Evolutionary conservation across 805 yeast genomes (phyloP), one percentile per base, ranked within the genome.

Genomic region (Pichia exigua): DNA sequence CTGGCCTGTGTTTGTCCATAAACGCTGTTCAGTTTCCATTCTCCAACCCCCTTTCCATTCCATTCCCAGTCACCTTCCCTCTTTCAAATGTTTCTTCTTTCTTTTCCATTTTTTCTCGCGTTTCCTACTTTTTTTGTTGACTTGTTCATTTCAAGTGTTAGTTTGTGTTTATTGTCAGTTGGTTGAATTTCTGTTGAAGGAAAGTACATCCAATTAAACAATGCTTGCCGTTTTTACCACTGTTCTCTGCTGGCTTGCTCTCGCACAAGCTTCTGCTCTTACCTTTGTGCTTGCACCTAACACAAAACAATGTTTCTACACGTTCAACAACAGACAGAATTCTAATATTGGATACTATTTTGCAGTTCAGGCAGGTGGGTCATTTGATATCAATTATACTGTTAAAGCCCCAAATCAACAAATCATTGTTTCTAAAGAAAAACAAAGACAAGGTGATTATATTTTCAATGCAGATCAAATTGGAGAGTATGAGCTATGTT

Each of bases 401-500:
- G 72, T 83, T 51, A 73, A 70, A 57, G 77, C 77, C 41, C 94
- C 94, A 15, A 70, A 71, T 49, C 81, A 81, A 32, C 74, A 72
- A 45, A 64, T 75, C 22, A 67, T 86, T 43, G 76, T 77, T 48
- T 61, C 70, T 35, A 85, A 83, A 49, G 71, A 72, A 46, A 81
- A 82, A 58, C 81, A 82, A 64, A 79, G 85, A 66, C 92, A 85
- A 66, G 95, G 91, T 13, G 95, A 89, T 62, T 84, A 84, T 73
- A 73, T 80, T 8, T 82, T 90, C 65, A 73, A 70, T 21, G 95
- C 87, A 22, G 79, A 77, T 42, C 63, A 65, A 48, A 65, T 68
- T 20, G 97, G 97, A 43, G 96, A 90, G 67, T 90, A 88, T 72
- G 85, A 84, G 67, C 84, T 90, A 66, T 90, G 97, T 70, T 88